Evolutionary conservation across 345 rosid species (phyloP).

Genomic region (Lepidium africanum): DNA sequence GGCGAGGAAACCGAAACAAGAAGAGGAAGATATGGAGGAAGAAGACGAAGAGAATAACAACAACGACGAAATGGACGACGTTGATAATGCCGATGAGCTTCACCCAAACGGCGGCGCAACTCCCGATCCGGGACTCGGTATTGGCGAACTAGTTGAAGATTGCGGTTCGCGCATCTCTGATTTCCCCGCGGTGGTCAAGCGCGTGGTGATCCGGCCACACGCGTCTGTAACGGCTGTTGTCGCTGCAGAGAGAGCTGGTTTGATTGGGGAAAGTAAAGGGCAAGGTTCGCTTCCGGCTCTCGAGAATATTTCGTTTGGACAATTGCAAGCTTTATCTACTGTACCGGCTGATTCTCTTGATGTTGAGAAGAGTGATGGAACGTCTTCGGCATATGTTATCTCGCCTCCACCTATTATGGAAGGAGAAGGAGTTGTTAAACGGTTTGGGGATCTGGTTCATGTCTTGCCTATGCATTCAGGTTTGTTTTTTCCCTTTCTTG

Average conservation of each 20-base stretch:
- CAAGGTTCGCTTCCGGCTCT: slow-evolving; percentile 36
- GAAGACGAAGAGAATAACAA: slow-evolving; percentile 38
- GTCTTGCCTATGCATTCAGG: slow-evolving; percentile 98
- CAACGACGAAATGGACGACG: slow-evolving; percentile 41
- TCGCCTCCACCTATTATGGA: slow-evolving; percentile 75
- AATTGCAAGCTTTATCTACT: slow-evolving; percentile 71
- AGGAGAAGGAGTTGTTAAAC: slow-evolving; percentile 79
- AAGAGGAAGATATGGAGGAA: slow-evolving; percentile 46
- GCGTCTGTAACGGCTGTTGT: slow-evolving; percentile 51
- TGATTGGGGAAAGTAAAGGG: slow-evolving; percentile 42
- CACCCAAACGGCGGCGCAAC: slow-evolving; percentile 22
- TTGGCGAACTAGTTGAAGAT: slow-evolving; percentile 47
- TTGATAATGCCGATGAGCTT: slow-evolving; percentile 34
- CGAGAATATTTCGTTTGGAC: slow-evolving; percentile 62
- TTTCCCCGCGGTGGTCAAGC: slow-evolving; percentile 59
- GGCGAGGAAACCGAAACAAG: slow-evolving; percentile 48
- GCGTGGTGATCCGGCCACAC: slow-evolving; percentile 68
- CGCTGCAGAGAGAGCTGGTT: slow-evolving; percentile 57
- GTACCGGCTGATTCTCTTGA: slow-evolving; percentile 57
- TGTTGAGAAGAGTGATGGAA: slow-evolving; percentile 48
- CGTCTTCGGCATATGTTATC: slow-evolving; percentile 45
- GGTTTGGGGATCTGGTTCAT: slow-evolving; percentile 62
- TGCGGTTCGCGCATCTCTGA: slow-evolving; percentile 59
- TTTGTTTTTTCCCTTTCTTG: not conserved
- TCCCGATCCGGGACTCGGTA: slow-evolving; percentile 45